These are phyloP conservation scores for Penicillium subrubescens DNA, from an alignment of 495 filamentous ascomycete species.

Conservation along the genomic window DNA sequence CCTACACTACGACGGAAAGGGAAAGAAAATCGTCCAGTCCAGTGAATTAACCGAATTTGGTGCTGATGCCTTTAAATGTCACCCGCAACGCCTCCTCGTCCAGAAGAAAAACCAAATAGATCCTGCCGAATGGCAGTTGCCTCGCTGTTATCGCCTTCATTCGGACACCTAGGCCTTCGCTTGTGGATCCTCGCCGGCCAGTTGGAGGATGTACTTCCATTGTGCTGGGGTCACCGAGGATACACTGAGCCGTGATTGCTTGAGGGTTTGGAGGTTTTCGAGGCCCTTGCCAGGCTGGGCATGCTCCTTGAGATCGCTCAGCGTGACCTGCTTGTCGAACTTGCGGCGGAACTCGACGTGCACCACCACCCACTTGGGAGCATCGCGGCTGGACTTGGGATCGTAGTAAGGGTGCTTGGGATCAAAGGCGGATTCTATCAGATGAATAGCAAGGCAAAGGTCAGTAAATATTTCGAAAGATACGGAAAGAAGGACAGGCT, in stretches of 20 bases:
- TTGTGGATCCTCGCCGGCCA: conserved; percentile 35
- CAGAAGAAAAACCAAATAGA: not conserved
- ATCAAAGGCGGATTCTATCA: conserved; percentile 72
- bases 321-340: conserved; percentile 67
- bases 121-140: not conserved
- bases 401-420: conserved; percentile 81
- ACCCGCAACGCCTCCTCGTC: not conserved
- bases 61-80: not conserved
- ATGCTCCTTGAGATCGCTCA: conserved; percentile 72
- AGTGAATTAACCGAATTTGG: not conserved
- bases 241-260: conserved; percentile 79
- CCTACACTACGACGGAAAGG: conserved; percentile 2
- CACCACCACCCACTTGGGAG: conserved; percentile 87
- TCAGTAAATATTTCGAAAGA: conserved; percentile 3
- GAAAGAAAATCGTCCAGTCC: not conserved
- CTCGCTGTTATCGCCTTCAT: not conserved
- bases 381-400: conserved; percentile 66
- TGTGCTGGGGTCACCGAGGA: conserved; percentile 70
- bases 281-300: conserved; percentile 61
- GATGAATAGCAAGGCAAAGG: not conserved
- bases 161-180: not conserved
- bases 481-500: not conserved
- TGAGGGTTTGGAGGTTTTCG: conserved; percentile 82
- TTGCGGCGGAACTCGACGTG: conserved; percentile 85
- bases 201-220: conserved; percentile 76